These are phyloP conservation scores for Ophiostoma montium DNA, from an alignment of 2,329 filamentous ascomycete species.

Conservation along the genomic window DNA sequence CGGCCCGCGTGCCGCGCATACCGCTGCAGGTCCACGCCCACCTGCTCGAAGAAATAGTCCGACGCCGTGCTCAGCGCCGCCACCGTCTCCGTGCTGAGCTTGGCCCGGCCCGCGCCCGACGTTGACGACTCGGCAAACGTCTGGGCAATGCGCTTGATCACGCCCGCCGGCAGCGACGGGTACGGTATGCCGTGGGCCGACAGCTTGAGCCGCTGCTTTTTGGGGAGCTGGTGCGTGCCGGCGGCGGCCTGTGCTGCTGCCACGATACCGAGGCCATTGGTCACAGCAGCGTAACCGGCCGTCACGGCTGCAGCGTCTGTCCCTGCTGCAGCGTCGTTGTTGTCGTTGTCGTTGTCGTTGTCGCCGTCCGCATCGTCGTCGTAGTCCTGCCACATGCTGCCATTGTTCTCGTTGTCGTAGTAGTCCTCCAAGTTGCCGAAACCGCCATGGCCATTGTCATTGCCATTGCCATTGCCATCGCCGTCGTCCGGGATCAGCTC, in stretches of 20 bases:
- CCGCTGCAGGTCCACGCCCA: slow-evolving; percentile 62
- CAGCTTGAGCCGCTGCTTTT: slow-evolving; percentile 34
- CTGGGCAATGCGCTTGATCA: slow-evolving; percentile 61
- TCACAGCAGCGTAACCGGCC: background rate
- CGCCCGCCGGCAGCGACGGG: slow-evolving; percentile 55
- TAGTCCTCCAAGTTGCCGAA: slow-evolving; percentile 5
- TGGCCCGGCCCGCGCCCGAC: slow-evolving; percentile 49
- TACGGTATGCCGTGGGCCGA: slow-evolving; percentile 65
- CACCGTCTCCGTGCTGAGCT: slow-evolving; percentile 60
- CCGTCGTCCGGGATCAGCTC: slow-evolving; percentile 1
- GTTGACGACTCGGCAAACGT: slow-evolving; percentile 55
- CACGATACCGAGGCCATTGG: background rate
- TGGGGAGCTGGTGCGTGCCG: background rate
- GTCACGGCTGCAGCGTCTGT: background rate
- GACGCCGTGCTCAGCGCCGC: slow-evolving; percentile 65
- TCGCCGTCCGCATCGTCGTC: background rate
- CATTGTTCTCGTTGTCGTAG: background rate
- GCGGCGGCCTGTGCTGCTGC: background rate
- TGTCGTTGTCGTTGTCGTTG: background rate
- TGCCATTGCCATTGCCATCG: background rate
- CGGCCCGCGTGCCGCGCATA: slow-evolving; percentile 73
- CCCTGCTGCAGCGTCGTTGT: background rate
- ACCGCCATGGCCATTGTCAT: background rate
- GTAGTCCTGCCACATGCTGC: slow-evolving; percentile 7
- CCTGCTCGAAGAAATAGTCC: slow-evolving; percentile 86